A percentile compares a stretch with the other conserved stretches of the same genome.
Evolutionary conservation across 2,329 filamentous ascomycete species (phyloP).

Genomic region (Aspergillus quadricinctus): DNA sequence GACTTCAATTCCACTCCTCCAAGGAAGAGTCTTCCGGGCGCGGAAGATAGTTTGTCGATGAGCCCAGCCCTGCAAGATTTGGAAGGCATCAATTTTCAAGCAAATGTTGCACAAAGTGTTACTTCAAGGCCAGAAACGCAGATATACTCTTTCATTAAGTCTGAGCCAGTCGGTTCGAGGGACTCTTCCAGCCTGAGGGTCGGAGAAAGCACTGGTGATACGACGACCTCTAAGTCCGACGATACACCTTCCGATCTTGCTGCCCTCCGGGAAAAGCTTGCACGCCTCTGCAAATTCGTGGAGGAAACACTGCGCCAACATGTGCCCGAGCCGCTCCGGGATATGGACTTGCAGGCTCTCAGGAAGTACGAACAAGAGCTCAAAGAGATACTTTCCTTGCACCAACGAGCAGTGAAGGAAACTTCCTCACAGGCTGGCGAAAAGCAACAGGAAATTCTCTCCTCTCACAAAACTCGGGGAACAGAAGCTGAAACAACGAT

Average conservation of each 20-base stretch:
- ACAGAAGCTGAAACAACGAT: neutral
- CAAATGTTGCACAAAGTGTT: neutral
- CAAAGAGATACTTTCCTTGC: constrained; percentile 6
- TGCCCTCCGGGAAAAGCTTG: constrained; percentile 5
- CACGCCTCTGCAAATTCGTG: constrained; percentile 18
- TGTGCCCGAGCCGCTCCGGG: constrained; percentile 3
- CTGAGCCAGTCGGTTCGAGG: neutral
- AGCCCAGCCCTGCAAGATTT: constrained; percentile 17
- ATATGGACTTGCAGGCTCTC: constrained; percentile 6
- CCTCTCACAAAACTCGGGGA: neutral
- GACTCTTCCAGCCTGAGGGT: neutral
- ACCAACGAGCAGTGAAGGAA: neutral
- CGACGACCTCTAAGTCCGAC: neutral
- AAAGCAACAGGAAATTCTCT: neutral
- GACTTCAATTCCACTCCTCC: constrained; percentile 16
- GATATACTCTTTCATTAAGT: neutral
- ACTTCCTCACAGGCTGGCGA: neutral
- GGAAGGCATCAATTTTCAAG: constrained; percentile 17
- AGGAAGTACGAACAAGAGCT: constrained; percentile 15
- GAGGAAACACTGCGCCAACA: constrained; percentile 2
- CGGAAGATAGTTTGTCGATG: neutral
- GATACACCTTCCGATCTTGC: neutral
- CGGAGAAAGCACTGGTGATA: neutral
- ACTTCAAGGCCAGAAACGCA: neutral
- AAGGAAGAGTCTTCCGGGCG: neutral